Evolutionary conservation across 2,329 filamentous ascomycete species (phyloP).

Genomic region (Cadophora luteo-olivacea): DNA sequence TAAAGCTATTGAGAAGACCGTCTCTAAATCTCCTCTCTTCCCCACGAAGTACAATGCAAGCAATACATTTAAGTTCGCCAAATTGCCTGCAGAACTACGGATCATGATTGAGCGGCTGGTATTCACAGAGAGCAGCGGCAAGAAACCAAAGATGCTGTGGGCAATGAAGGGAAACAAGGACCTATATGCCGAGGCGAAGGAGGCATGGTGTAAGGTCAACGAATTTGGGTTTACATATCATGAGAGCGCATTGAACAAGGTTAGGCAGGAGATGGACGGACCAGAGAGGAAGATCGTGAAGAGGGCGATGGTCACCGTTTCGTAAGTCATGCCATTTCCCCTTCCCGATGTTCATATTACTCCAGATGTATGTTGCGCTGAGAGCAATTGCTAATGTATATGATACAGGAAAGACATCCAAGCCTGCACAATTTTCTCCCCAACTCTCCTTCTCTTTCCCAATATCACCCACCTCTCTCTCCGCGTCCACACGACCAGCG

Average conservation of each 20-base stretch:
- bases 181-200: conserved; percentile 19
- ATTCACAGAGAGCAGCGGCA: conserved; percentile 4
- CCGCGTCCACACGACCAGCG: conserved; percentile 1
- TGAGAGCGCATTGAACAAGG: conserved; percentile 14
- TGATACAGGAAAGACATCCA: conserved; percentile 15
- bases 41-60: neutral
- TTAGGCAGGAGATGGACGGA: neutral
- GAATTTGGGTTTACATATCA: conserved; percentile 20
- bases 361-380: neutral
- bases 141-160: conserved; percentile 20
- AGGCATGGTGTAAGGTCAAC: conserved; percentile 18
- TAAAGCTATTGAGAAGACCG: neutral
- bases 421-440: conserved; percentile 10
- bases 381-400: neutral
- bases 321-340: neutral
- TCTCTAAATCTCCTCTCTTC: neutral
- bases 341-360: neutral
- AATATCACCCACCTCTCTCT: conserved; percentile 12
- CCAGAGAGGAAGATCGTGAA: conserved; percentile 6
- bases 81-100: conserved; percentile 15
- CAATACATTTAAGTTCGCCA: conserved; percentile 12
- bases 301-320: conserved; percentile 3
- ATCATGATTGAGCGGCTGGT: conserved; percentile 10
- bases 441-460: neutral
- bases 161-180: conserved; percentile 7